Evolutionary conservation across 1,284 basidiomycete species (phyloP), one percentile per base, ranked within the genome.

Genomic region (Ceratobasidium theobromae): DNA sequence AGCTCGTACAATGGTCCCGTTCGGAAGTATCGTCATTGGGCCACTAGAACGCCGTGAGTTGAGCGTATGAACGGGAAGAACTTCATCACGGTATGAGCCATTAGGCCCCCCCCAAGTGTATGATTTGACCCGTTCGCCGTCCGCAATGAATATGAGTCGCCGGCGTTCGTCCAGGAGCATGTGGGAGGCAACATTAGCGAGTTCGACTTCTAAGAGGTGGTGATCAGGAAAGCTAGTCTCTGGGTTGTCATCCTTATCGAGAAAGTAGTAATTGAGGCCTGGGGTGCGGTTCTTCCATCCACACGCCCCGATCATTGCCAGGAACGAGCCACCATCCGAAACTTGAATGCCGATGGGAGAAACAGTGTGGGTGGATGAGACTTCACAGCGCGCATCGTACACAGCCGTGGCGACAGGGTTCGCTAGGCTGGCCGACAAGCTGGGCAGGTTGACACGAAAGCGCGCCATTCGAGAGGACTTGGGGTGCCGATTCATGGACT

Each of bases 61-160:
- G n/a, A 66, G 33, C n/a, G 64, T 66, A 46, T 66, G 64, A 1
- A 38, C 27, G 12, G 62, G 49, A 23, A 53, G n/a, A 18, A 30
- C 16, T 14, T 43, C 41, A 8, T 38, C 35, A n/a, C n/a, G n/a
- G 35, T 38, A 38, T 8, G 16, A 8, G 6, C 23, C 49, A 25
- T 40, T 41, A 16, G 46, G 23, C 11, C 18, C 18, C 11, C 30
- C 62, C 48, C 48, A 65, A 14, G 27, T 12, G 40, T 38, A 53
- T 8, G 32, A 52, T 28, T 65, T 65, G 35, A 65, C 41, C 9
- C 62, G 33, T 2, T 38, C 11, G 12, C 53, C 49, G 38, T 65
- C 49, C 18, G 32, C 62, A 6, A 53, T 11, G 30, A 52, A 65
- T 12, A 65, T 52, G 21, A 53, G 51, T 2, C 40, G 32, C 11